Evolutionary conservation across 352 stramenopile species (phyloP).

Genomic region (Elongisporangium anandrum): DNA sequence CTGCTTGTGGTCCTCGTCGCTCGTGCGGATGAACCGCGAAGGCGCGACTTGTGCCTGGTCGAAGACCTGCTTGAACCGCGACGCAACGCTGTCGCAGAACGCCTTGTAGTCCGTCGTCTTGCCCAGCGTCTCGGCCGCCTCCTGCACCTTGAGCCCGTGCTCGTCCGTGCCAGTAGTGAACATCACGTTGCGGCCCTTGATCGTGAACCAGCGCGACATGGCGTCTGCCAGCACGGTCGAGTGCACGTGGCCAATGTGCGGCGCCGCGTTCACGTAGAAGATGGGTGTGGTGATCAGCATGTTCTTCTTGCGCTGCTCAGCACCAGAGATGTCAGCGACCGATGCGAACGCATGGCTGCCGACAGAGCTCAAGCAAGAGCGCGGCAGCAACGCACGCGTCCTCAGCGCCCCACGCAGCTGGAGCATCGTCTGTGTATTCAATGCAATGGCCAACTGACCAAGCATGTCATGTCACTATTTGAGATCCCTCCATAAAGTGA

Average conservation of each 20-base stretch:
- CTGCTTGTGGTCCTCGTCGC: conserved; percentile 89
- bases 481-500: neutral
- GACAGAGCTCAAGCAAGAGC: neutral
- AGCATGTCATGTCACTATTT: neutral
- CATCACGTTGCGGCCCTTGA: conserved; percentile 59
- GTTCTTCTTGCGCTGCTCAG: neutral
- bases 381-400: neutral
- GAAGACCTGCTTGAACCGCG: conserved; percentile 90
- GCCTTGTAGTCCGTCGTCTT: conserved; percentile 66
- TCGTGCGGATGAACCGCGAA: conserved; percentile 97
- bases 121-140: conserved; percentile 86
- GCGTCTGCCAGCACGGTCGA: conserved; percentile 91
- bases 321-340: neutral
- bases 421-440: neutral
- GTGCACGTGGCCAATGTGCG: conserved; percentile 99
- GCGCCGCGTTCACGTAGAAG: conserved; percentile 99
- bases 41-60: conserved; percentile 88
- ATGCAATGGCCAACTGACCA: too few relatives aligned
- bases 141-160: conserved; percentile 96
- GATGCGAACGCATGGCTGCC: neutral
- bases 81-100: conserved; percentile 93
- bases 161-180: conserved; percentile 99
- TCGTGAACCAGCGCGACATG: conserved; percentile 69
- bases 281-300: conserved; percentile 97
- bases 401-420: neutral